Conservation (phyloP, 1,139 yeast species). For the Sugiyamaella grinbergsii region DNA sequence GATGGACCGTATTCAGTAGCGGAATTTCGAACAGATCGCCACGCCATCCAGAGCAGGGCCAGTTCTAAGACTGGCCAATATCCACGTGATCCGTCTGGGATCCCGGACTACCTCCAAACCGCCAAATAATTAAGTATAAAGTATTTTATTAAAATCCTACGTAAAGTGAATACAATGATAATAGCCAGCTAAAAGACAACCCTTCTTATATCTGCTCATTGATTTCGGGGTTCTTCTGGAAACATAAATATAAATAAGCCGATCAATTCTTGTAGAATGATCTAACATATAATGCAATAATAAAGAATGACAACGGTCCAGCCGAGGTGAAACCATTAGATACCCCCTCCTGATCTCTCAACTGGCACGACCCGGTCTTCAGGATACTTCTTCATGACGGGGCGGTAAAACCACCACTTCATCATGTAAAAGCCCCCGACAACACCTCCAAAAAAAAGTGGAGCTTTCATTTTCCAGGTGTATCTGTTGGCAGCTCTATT, state of each 20-base stretch:
- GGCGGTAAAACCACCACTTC: conserved; percentile 34
- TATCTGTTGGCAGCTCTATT: conserved; percentile 19
- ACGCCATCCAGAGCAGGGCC: too few relatives aligned
- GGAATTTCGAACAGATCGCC: too few relatives aligned
- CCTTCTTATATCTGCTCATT: background rate
- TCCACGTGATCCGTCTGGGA: too few relatives aligned
- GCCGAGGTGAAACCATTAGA: too few relatives aligned
- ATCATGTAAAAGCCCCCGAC: conserved; percentile 31
- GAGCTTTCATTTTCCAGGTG: conserved; percentile 33
- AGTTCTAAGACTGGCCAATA: too few relatives aligned
- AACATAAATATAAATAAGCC: too few relatives aligned
- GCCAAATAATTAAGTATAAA: too few relatives aligned
- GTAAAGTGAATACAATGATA: background rate
- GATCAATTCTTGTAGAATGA: too few relatives aligned
- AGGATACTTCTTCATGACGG: conserved; percentile 32
- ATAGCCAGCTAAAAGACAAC: background rate
- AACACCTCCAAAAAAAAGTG: conserved; percentile 29
- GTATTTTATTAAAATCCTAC: background rate
- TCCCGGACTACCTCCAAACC: too few relatives aligned
- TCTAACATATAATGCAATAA: background rate
- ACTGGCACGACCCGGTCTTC: conserved; percentile 34
- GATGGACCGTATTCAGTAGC: too few relatives aligned
- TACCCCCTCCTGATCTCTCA: conserved; percentile 38
- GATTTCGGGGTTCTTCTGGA: background rate
- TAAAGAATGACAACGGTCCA: background rate